phyloP scores from a whole-genome alignment of 2,329 filamentous ascomycete species.

The Sporothrix pallida region DNA sequence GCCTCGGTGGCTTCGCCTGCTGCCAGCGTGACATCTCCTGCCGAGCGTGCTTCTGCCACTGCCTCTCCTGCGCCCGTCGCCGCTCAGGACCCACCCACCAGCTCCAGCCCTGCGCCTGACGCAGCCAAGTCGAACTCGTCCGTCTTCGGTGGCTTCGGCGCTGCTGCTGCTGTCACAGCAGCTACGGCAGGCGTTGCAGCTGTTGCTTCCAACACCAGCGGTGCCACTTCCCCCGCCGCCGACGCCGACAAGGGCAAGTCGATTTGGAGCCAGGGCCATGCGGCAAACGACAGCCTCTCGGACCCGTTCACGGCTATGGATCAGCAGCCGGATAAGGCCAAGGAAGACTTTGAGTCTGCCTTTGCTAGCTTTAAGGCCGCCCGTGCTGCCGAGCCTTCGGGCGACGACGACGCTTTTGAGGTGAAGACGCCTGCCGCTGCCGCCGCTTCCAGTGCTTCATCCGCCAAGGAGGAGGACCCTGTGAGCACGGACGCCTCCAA shows the following conservation, averaged over 20 bases:
- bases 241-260: constrained; percentile 30
- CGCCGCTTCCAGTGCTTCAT: constrained; percentile 39
- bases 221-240: constrained; percentile 7
- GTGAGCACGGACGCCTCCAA: constrained; percentile 50
- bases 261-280: constrained; percentile 36
- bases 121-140: constrained; percentile 5
- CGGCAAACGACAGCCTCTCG: constrained; percentile 40
- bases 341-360: constrained; percentile 83
- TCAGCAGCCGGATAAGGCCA: constrained; percentile 58
- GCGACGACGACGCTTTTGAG: constrained; percentile 29
- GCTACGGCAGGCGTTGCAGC: constrained; percentile 25
- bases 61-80: constrained; percentile 23
- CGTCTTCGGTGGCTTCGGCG: constrained; percentile 8
- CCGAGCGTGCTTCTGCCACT: constrained; percentile 7
- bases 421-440: constrained; percentile 23
- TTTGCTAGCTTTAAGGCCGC: constrained; percentile 74
- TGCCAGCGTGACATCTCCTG: background rate
- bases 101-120: background rate
- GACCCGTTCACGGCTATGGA: constrained; percentile 62
- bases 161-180: constrained; percentile 25
- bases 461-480: constrained; percentile 45
- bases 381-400: constrained; percentile 29
- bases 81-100: background rate
- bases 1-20: background rate
- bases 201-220: background rate